phyloP scores from a whole-genome alignment of 1,284 basidiomycete species.

The Malassezia vespertilionis region DNA sequence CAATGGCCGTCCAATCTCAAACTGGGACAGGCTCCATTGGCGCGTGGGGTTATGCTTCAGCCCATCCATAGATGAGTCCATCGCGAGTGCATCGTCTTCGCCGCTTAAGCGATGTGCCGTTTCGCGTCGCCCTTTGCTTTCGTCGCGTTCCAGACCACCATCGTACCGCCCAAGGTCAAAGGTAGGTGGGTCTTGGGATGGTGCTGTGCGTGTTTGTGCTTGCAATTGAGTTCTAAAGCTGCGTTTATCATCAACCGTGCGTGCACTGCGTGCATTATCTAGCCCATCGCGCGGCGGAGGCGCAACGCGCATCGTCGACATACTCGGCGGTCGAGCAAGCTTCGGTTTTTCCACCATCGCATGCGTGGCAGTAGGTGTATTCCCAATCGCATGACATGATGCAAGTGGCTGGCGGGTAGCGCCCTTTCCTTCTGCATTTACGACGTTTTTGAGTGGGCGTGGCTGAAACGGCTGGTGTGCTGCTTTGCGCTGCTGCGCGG shows the following conservation, averaged over 20 bases:
- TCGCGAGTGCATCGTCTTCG: constrained; percentile 8
- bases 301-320: not conserved
- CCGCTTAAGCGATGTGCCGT: constrained; percentile 10
- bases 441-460: constrained; percentile 10
- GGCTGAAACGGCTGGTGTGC: constrained; percentile 15
- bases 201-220: too few relatives aligned
- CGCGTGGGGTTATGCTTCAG: constrained; percentile 32
- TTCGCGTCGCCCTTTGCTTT: constrained; percentile 36
- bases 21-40: constrained; percentile 69
- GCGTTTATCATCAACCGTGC: too few relatives aligned
- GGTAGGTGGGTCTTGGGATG: not conserved
- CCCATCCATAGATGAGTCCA: constrained; percentile 19
- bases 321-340: not conserved
- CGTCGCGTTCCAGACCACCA: constrained; percentile 47
- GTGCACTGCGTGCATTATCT: too few relatives aligned
- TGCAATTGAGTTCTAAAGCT: too few relatives aligned
- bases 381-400: constrained; percentile 4
- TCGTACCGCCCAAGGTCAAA: constrained; percentile 46
- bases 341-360: not conserved
- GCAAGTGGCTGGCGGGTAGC: constrained; percentile 7
- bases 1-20: constrained; percentile 87
- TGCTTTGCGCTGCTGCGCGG: constrained; percentile 15
- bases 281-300: not conserved
- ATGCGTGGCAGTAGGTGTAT: not conserved
- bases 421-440: not conserved